Evolutionary conservation across 306 rosid species (phyloP).

Genomic region (Quercus dentata): DNA sequence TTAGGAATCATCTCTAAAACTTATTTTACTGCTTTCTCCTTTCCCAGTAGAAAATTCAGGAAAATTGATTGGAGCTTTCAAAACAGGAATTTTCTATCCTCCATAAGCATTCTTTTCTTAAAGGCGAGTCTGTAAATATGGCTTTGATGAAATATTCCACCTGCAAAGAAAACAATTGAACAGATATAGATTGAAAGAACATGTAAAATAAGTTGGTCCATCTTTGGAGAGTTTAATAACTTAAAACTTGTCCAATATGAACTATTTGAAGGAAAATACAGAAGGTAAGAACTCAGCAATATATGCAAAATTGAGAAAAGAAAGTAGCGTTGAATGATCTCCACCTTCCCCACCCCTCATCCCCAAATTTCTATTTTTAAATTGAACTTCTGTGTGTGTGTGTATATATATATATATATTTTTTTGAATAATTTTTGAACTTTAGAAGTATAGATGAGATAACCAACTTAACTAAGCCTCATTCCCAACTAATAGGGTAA

Average conservation of each 20-base stretch:
- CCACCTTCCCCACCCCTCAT: no score
- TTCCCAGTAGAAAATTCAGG: not conserved
- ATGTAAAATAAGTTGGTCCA: not conserved
- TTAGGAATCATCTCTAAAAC: not conserved
- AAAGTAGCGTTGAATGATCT: not conserved
- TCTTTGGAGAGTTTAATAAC: not conserved
- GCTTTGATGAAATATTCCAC: constrained; percentile 76
- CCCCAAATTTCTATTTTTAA: not conserved
- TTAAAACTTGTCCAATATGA: not conserved
- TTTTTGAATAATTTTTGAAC: no score
- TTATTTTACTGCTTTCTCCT: constrained; percentile 6
- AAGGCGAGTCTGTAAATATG: constrained; percentile 78
- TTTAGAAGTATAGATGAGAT: not conserved
- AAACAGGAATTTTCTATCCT: constrained; percentile 51
- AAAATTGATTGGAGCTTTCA: constrained; percentile 21
- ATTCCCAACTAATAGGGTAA: not conserved
- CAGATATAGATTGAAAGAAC: not conserved
- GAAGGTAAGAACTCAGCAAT: not conserved
- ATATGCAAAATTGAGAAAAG: not conserved
- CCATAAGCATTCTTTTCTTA: constrained; percentile 77
- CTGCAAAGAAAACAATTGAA: constrained; percentile 29
- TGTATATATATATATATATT: no score
- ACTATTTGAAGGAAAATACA: not conserved
- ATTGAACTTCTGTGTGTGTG: not conserved
- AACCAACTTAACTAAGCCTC: not conserved